Evolutionary conservation across 2,329 filamentous ascomycete species (phyloP), one percentile per base, ranked within the genome.

Genomic region (Escovopsis weberi): DNA sequence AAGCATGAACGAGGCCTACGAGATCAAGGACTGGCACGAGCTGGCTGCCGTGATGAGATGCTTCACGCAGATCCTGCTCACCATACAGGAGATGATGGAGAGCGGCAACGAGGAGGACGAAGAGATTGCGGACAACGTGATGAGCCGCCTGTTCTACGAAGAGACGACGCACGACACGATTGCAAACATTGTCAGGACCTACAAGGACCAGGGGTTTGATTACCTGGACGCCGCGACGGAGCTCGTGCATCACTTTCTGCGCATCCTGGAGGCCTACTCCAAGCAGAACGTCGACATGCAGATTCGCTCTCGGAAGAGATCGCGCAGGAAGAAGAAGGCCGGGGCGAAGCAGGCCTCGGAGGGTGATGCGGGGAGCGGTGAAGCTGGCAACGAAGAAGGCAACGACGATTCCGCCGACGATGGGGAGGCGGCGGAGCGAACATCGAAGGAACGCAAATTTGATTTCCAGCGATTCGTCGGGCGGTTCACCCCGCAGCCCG

Each of bases 71-170:
- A 91, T 96, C 50, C 69, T 94, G 18, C 71, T 94, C 26, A 94
- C 88, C 0, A 82, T 96, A 2, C 87, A 94, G 54, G 85, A 93
- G 47, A 96, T 98, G 88, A 70, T 80, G 2, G 78, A 83, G 38
- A 91, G 85, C 1, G 72, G 75, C 1, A 74, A 85, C 28, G 88
- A 95, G 48, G 88, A 95, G n/a, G 85, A 98, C 51, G 83, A 94
- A 56, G 91, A 96, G 53, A 96, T 98, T 58, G 89, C 91, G 1
- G 89, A 98, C 58, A 98, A 98, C 52, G 95, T 94, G 11, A 77
- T 94, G 41, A 93, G 83, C 53, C 85, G 89, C 47, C 85, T 98
- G n/a, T 98, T 98, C 59, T 98, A 98, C 63, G 91, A 98, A 61
- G 87, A 96, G 56, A 77, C 85, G 1, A 95, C 88, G 0, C 88